phyloP scores from a whole-genome alignment of 768 basidiomycete genomes.

The Obba rivulosa region DNA sequence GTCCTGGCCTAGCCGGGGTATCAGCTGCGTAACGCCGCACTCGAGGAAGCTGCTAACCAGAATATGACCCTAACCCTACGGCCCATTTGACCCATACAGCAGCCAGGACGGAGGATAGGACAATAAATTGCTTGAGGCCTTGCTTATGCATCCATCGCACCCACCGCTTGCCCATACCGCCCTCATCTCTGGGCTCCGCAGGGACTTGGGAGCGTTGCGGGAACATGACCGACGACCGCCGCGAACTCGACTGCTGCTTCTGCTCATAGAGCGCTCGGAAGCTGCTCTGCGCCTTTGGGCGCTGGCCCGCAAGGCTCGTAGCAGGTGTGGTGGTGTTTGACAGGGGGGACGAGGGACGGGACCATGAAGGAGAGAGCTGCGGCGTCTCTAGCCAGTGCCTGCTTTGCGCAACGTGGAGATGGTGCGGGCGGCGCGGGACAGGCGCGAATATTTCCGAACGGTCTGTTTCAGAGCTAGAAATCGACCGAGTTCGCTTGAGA shows the following conservation, averaged over 20 bases:
- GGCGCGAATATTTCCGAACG: constrained; percentile 53
- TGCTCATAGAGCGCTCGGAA: constrained; percentile 42
- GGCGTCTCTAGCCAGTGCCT: constrained; percentile 55
- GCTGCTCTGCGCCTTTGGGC: constrained; percentile 23
- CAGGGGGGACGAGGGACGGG: constrained; percentile 42
- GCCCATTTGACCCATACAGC: constrained; percentile 60
- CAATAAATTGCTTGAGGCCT: constrained; percentile 52
- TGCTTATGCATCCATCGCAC: constrained; percentile 77
- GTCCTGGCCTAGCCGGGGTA: constrained; percentile 43
- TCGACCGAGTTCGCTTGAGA: background rate
- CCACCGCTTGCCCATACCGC: constrained; percentile 55
- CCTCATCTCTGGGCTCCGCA: constrained; percentile 18
- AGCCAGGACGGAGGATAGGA: constrained; percentile 49
- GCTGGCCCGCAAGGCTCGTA: constrained; percentile 18
- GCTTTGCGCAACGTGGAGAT: constrained; percentile 50
- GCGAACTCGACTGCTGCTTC: constrained; percentile 6
- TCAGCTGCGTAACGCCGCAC: constrained; percentile 1
- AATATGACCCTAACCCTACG: constrained; percentile 75
- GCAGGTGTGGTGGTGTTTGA: constrained; percentile 23
- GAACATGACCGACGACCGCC: constrained; percentile 1
- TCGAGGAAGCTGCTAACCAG: constrained; percentile 46
- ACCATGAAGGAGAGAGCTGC: constrained; percentile 41
- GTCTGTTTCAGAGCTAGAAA: constrained; percentile 26
- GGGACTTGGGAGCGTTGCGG: constrained; percentile 1
- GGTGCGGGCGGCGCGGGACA: constrained; percentile 58